A percentile compares a stretch with the other conserved stretches of the same genome.
Conservation (phyloP, 2,329 filamentous ascomycete genomes). For the Curvularia spicifera region DNA sequence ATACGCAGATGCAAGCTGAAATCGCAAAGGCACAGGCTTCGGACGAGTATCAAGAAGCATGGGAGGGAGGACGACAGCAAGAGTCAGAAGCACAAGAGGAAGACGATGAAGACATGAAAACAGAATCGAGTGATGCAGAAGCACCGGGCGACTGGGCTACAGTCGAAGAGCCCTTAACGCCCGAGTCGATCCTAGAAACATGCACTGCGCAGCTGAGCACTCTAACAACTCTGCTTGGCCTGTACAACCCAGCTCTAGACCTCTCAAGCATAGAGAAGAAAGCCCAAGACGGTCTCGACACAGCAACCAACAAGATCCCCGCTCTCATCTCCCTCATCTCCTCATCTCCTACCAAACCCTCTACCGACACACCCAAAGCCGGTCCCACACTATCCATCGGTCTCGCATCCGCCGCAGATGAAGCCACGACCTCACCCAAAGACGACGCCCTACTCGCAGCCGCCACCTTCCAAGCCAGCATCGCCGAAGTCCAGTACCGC, state of each 20-base stretch:
- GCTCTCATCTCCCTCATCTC: conserved; percentile 55
- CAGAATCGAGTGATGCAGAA: conserved; percentile 34
- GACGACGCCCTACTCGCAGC: conserved; percentile 62
- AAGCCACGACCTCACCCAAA: conserved; percentile 49
- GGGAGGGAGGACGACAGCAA: conserved; percentile 24
- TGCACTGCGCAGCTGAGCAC: conserved; percentile 65
- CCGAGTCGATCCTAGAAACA: conserved; percentile 70
- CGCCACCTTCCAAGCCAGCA: conserved; percentile 63
- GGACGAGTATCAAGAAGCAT: conserved; percentile 30
- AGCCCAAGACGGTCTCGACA: conserved; percentile 61
- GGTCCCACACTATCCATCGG: conserved; percentile 45
- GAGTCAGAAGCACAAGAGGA: conserved; percentile 13
- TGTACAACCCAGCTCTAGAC: conserved; percentile 55
- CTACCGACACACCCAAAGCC: conserved; percentile 35
- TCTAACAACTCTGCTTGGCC: conserved; percentile 55
- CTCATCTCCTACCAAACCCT: conserved; percentile 23
- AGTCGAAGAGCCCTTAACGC: conserved; percentile 70
- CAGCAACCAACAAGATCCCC: conserved; percentile 62
- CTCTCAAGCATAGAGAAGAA: conserved; percentile 61
- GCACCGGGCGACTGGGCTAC: conserved; percentile 67
- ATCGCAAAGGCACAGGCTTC: conserved; percentile 41
- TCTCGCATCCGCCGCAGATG: conserved; percentile 24
- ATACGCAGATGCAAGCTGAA: conserved; percentile 49
- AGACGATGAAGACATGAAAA: conserved; percentile 33
- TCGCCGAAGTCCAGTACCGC: conserved; percentile 65